These are phyloP conservation scores for Gremmenia infestans DNA, from an alignment of 2,329 filamentous ascomycete species.

Conservation along the genomic window DNA sequence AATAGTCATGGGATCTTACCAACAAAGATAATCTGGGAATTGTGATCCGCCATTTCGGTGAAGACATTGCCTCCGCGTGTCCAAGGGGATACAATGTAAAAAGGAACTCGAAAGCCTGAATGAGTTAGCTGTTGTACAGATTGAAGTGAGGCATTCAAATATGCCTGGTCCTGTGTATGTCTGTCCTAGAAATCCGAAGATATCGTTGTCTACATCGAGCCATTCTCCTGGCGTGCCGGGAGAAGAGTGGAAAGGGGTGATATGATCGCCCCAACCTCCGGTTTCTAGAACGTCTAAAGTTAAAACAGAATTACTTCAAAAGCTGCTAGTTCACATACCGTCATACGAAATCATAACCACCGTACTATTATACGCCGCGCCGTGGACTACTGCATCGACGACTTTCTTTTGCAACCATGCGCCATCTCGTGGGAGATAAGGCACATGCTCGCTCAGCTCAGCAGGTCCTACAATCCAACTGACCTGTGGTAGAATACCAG, in stretches of 20 bases:
- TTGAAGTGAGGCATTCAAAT: neutral
- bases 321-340: slow-evolving; percentile 27
- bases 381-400: slow-evolving; percentile 44
- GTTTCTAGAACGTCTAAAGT: slow-evolving; percentile 35
- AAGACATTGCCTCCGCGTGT: slow-evolving; percentile 49
- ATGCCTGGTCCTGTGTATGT: slow-evolving; percentile 37
- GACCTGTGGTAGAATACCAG: slow-evolving; percentile 46
- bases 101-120: slow-evolving; percentile 44
- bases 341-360: slow-evolving; percentile 47
- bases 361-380: slow-evolving; percentile 44
- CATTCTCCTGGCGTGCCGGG: slow-evolving; percentile 47
- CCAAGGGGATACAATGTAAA: slow-evolving; percentile 52
- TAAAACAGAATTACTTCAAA: neutral
- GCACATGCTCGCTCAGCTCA: slow-evolving; percentile 48
- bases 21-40: slow-evolving; percentile 49
- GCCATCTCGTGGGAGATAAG: slow-evolving; percentile 47
- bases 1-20: slow-evolving; percentile 18
- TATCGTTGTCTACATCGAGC: slow-evolving; percentile 35
- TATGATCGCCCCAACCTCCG: slow-evolving; percentile 51
- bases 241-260: slow-evolving; percentile 46
- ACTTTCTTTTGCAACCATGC: slow-evolving; percentile 49
- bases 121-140: neutral
- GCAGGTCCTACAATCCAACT: slow-evolving; percentile 45
- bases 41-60: slow-evolving; percentile 50
- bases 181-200: slow-evolving; percentile 29